A percentile compares a stretch with the other conserved stretches of the same genome.
Evolutionary conservation across 495 filamentous ascomycete species (phyloP).

Genomic region (Xylona heveae): DNA sequence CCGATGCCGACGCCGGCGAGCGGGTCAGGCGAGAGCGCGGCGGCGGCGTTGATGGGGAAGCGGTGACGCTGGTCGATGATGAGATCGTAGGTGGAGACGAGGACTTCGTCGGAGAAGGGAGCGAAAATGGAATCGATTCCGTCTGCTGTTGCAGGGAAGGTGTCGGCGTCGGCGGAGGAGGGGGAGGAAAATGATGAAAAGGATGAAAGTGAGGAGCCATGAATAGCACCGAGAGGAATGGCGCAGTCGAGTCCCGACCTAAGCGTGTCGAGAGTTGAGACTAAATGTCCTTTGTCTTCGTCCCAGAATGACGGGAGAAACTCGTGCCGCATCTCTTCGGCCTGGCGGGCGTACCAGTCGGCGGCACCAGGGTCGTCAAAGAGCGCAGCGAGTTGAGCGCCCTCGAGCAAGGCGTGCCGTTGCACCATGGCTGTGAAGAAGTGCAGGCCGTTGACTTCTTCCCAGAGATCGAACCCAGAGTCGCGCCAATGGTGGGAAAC

Average conservation of each 20-base stretch:
- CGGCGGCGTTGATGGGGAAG: conserved; percentile 33
- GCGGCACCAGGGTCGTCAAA: conserved; percentile 22
- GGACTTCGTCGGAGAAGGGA: conserved; percentile 37
- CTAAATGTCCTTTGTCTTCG: conserved; percentile 25
- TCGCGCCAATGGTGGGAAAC: conserved; percentile 51
- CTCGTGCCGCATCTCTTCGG: conserved; percentile 37
- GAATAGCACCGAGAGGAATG: conserved; percentile 32
- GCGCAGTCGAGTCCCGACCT: conserved; percentile 39
- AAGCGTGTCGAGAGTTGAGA: conserved; percentile 34
- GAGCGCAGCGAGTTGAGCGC: conserved; percentile 34
- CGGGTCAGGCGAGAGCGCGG: conserved; percentile 12
- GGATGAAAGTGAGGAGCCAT: too few relatives aligned
- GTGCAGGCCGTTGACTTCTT: conserved; percentile 40
- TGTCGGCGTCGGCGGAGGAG: too few relatives aligned
- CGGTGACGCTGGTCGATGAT: conserved; percentile 29
- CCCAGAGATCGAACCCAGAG: conserved; percentile 51
- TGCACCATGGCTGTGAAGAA: conserved; percentile 33
- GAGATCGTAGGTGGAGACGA: conserved; percentile 44
- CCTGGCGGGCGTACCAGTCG: conserved; percentile 25
- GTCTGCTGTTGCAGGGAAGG: conserved; percentile 35
- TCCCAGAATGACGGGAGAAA: conserved; percentile 46
- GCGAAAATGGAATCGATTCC: conserved; percentile 38
- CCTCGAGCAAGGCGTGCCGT: conserved; percentile 36
- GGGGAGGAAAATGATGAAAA: too few relatives aligned
- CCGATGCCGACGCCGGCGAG: conserved; percentile 40